A percentile compares a stretch with the other conserved stretches of the same genome.
phyloP scores from a whole-genome alignment of 495 filamentous ascomycete species.

The Jackrogersella minutella region DNA sequence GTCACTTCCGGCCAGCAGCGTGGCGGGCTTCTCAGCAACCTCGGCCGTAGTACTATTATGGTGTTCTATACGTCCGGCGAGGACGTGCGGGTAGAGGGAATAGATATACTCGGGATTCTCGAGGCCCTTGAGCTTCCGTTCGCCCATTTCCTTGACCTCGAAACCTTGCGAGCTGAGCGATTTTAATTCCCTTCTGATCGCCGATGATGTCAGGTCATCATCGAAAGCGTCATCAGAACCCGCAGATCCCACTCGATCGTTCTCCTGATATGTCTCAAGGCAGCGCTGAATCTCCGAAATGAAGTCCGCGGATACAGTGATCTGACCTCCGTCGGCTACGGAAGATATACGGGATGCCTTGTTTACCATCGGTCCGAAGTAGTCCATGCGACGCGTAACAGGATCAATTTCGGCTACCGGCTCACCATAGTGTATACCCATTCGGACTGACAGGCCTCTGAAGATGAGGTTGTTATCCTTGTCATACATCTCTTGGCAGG shows the following conservation, averaged over 20 bases:
- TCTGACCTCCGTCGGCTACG: slow-evolving; percentile 96
- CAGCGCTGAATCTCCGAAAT: slow-evolving; percentile 94
- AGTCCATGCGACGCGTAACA: slow-evolving; percentile 97
- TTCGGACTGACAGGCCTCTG: slow-evolving; percentile 89
- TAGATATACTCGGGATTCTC: slow-evolving; percentile 97
- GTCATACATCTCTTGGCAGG: slow-evolving; percentile 82
- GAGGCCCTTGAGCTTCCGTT: slow-evolving; percentile 91
- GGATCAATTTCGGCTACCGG: slow-evolving; percentile 96
- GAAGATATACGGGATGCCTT: slow-evolving; percentile 90
- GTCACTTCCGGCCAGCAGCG: slow-evolving; percentile 57
- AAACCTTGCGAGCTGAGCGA: slow-evolving; percentile 92
- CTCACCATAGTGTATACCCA: slow-evolving; percentile 95
- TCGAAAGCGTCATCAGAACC: slow-evolving; percentile 73
- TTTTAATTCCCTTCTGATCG: slow-evolving; percentile 87
- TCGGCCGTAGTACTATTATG: slow-evolving; percentile 63
- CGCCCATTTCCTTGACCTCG: slow-evolving; percentile 94
- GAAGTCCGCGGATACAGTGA: slow-evolving; percentile 95
- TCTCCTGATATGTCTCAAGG: slow-evolving; percentile 82
- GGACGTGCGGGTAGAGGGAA: slow-evolving; percentile 86
- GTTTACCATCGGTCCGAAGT: slow-evolving; percentile 99
- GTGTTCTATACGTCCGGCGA: slow-evolving; percentile 78
- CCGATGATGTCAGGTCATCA: slow-evolving; percentile 71
- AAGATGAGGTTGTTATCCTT: slow-evolving; percentile 90
- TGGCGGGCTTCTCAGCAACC: slow-evolving; percentile 53
- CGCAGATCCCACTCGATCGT: slow-evolving; percentile 71